These are phyloP conservation scores for Paraconiothyrium brasiliense DNA, from an alignment of 2,329 filamentous ascomycete genomes.

Conservation along the genomic window DNA sequence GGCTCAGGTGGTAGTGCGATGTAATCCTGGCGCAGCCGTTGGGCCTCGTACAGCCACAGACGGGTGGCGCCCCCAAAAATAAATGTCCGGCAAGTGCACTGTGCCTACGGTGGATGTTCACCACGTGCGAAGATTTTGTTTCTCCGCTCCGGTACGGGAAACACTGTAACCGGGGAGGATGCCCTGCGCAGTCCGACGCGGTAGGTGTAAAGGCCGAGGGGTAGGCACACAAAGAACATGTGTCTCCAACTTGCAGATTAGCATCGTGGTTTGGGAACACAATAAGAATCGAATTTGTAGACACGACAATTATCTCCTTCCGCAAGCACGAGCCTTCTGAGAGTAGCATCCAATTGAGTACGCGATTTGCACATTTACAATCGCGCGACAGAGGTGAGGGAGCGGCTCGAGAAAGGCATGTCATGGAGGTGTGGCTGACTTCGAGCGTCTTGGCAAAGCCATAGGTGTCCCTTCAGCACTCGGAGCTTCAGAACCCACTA, in stretches of 20 bases:
- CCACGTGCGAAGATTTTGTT: background rate
- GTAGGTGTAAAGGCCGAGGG: constrained; percentile 7
- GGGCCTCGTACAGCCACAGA: constrained; percentile 5
- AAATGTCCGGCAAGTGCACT: constrained; percentile 10
- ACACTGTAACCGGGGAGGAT: constrained; percentile 1
- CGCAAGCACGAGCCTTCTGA: background rate
- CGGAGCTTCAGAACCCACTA: constrained; percentile 37
- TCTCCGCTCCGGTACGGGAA: constrained; percentile 3
- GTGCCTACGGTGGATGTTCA: background rate
- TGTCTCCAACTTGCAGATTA: constrained; percentile 11
- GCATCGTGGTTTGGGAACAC: background rate
- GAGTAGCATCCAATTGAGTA: background rate
- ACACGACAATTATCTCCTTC: background rate
- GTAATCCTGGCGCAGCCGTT: constrained; percentile 5
- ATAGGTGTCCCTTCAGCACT: constrained; percentile 23
- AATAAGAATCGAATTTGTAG: background rate
- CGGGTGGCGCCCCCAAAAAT: constrained; percentile 11
- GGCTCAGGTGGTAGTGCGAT: background rate
- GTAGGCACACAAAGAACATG: constrained; percentile 11
- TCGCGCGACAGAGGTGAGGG: constrained; percentile 6
- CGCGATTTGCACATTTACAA: background rate
- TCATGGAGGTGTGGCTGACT: constrained; percentile 25
- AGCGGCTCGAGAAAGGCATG: constrained; percentile 4
- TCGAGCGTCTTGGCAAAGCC: constrained; percentile 27
- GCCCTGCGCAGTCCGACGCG: constrained; percentile 12